Evolutionary conservation across 2,329 filamentous ascomycete genomes (phyloP).

Genomic region (Calonectria pteridis): DNA sequence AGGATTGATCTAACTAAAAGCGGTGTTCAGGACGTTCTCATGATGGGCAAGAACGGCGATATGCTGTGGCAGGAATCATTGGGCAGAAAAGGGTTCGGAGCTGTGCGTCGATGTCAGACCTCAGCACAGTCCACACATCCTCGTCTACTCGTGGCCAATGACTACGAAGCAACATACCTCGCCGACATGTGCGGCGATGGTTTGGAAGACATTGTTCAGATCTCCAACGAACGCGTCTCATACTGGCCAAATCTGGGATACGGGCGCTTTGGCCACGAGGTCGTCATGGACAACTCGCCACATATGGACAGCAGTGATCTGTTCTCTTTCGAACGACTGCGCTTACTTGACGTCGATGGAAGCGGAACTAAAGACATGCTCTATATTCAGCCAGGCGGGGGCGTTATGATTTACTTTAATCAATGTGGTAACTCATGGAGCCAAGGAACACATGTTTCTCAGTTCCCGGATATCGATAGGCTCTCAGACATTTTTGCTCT

Average conservation of each 20-base stretch:
- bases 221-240: background rate
- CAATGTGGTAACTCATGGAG: background rate
- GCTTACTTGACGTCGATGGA: background rate
- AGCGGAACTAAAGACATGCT: slow-evolving; percentile 2
- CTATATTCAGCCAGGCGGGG: background rate
- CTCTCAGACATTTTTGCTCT: background rate
- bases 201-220: background rate
- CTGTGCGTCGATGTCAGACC: background rate
- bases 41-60: background rate
- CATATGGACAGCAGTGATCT: background rate
- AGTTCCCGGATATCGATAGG: background rate
- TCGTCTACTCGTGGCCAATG: background rate
- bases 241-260: slow-evolving; percentile 25
- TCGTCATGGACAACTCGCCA: slow-evolving; percentile 7
- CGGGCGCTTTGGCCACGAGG: slow-evolving; percentile 3
- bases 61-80: background rate
- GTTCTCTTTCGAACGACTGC: background rate
- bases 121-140: background rate
- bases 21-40: background rate
- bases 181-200: slow-evolving; percentile 25
- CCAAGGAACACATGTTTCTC: background rate
- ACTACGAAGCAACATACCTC: background rate
- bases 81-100: background rate
- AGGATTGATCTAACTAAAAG: slow-evolving; percentile 11
- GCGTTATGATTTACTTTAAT: background rate